Conservation (phyloP, 1,284 basidiomycete species). For the Abortiporus biennis region DNA sequence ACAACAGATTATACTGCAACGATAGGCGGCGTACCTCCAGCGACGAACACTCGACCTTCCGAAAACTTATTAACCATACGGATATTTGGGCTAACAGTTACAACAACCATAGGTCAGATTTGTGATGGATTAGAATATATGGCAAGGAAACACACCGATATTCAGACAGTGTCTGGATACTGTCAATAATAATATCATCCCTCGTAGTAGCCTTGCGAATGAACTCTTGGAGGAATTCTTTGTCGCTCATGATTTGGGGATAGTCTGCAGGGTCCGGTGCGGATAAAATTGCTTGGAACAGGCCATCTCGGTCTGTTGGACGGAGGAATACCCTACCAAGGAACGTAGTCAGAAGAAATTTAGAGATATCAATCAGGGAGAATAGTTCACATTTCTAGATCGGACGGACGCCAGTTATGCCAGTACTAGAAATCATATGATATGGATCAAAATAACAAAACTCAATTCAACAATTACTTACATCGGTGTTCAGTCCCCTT, state of each 20-base stretch:
- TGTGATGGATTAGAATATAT: background rate
- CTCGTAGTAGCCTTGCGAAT: background rate
- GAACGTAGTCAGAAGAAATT: background rate
- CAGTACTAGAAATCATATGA: no score
- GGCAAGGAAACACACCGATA: background rate
- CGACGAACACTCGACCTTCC: slow-evolving; percentile 28
- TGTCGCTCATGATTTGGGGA: background rate
- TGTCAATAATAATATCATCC: slow-evolving; percentile 1
- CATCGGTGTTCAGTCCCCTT: slow-evolving; percentile 12
- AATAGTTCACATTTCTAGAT: slow-evolving; percentile 12
- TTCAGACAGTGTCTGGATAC: background rate
- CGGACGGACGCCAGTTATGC: slow-evolving; percentile 22
- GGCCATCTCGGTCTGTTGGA: slow-evolving; percentile 2
- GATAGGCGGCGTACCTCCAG: slow-evolving; percentile 30
- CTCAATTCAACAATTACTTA: background rate
- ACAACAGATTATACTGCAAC: background rate
- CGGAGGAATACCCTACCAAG: background rate
- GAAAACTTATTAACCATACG: slow-evolving; percentile 29
- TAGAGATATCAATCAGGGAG: no score
- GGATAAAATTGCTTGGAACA: background rate
- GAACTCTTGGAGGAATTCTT: background rate
- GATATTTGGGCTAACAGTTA: slow-evolving; percentile 30
- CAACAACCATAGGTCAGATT: no score
- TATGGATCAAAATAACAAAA: background rate
- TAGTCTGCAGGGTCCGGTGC: background rate